Base-by-base conservation (phyloP, 225 moss, liverwort and hornwort species). In the Polytrichum formosum region DNA sequence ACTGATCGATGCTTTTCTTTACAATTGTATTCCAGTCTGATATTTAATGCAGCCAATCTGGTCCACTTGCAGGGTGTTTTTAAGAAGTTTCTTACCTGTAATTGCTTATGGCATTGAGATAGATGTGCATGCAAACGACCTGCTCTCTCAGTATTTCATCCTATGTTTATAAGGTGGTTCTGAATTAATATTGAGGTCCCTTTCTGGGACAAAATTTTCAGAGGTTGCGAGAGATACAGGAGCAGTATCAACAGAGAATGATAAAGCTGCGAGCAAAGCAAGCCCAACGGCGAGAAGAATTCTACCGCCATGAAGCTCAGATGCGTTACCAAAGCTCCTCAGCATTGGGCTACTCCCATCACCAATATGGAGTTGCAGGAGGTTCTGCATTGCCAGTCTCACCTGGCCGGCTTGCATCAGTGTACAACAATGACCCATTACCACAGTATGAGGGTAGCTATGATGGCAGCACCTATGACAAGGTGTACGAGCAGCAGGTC, bases 161-260 rank as follows among this genome's bases (percentile, higher is more conserved):
- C 2, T 16, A 13, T 46, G 46, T 46, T 16, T 16, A 16, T 46
- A 46, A 46, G 16, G 46, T 2, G 46, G 16, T 46, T 46, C 46
- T 46, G 46, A 46, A 46, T 37, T 7, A 35, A 35, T 35, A 46
- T 46, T 46, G 46, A 13, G 46, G 3, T 46, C 46, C 13, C 13
- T 46, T 13, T 46, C 46, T 46, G 46, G 13, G 46, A 46, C 16
- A 46, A 46, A 13, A 46, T 46, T 63, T 92, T 70, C 94, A 97
- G 97, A 89, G 84, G 67, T 89, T 97, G 79, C 89, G 92, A 79
- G 94, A 97, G 79, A 97, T 97, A 35, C 97, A 97, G 82, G 97
- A 94, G 75, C 94, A 92, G 63, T 97, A 89, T 83, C 97, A 94
- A 83, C 88, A 82, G 67, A 92, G 90, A 80, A 94, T 97, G 97